These are phyloP conservation scores for Musa itinerans DNA, from an alignment of 176 grass and related monocot species.

Conservation along the genomic window DNA sequence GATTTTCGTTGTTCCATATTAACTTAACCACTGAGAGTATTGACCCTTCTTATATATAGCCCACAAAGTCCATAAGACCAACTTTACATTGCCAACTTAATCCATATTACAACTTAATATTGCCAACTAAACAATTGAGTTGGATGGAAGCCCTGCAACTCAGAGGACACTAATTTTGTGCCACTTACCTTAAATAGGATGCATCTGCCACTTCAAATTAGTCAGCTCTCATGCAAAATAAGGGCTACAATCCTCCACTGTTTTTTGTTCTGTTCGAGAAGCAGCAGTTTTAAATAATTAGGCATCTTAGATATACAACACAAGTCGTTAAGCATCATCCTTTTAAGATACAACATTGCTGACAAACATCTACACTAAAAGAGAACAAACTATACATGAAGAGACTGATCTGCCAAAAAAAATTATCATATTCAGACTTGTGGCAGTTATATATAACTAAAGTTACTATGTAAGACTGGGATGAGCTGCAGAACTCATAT, in stretches of 20 bases:
- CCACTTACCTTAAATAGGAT: too few relatives aligned
- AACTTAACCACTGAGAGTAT: too few relatives aligned
- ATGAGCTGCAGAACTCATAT: not conserved
- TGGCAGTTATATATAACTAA: not conserved
- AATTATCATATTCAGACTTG: not conserved
- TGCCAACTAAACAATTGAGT: too few relatives aligned
- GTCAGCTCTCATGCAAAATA: not conserved
- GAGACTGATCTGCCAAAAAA: not conserved
- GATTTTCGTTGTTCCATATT: too few relatives aligned
- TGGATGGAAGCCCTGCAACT: too few relatives aligned
- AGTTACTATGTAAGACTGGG: not conserved
- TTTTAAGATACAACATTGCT: not conserved
- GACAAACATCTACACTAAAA: not conserved
- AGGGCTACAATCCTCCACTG: not conserved
- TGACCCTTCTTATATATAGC: too few relatives aligned
- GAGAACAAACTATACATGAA: not conserved
- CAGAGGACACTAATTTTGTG: too few relatives aligned
- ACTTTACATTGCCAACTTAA: too few relatives aligned
- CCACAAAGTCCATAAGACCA: too few relatives aligned
- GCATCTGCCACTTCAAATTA: too few relatives aligned
- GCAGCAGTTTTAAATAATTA: too few relatives aligned
- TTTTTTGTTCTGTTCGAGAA: not conserved
- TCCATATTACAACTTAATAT: too few relatives aligned
- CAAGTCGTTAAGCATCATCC: not conserved
- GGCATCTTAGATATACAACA: not conserved